phyloP scores from a whole-genome alignment of 305 asterid species.

The Fraxinus sp. region DNA sequence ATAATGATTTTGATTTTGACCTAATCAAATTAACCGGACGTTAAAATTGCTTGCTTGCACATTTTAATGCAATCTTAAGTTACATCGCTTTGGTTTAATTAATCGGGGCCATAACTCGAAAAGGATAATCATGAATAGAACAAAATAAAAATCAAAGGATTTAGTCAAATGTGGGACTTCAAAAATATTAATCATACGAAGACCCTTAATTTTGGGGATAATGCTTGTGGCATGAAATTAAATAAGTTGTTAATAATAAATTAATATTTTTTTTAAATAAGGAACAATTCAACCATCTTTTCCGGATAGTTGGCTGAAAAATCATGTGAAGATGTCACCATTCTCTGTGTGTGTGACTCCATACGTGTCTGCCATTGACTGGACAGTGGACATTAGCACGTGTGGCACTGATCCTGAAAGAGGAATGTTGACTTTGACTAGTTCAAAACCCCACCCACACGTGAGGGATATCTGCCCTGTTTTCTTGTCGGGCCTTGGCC shows the following conservation, averaged over 20 bases:
- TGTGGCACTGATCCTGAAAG: constrained; percentile 31
- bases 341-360: constrained; percentile 18
- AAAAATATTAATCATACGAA: neutral
- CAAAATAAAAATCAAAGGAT: neutral
- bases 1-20: constrained; percentile 2
- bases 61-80: neutral
- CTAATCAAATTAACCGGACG: neutral
- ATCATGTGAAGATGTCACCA: constrained; percentile 42
- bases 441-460: constrained; percentile 49
- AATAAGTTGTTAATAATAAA: neutral
- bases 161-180: neutral
- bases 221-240: neutral
- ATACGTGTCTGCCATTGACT: constrained; percentile 52
- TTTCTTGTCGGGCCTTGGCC: constrained; percentile 47
- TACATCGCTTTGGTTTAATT: neutral
- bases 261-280: neutral
- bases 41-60: neutral
- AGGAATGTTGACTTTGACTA: constrained; percentile 40
- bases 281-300: constrained; percentile 18
- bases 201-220: neutral
- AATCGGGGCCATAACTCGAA: neutral
- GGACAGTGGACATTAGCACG: constrained; percentile 42
- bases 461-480: constrained; percentile 44
- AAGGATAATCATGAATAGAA: neutral
- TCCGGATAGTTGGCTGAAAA: constrained; percentile 22